phyloP scores from a whole-genome alignment of 108 stramenopile species.

The Nannochloropsis salina region DNA sequence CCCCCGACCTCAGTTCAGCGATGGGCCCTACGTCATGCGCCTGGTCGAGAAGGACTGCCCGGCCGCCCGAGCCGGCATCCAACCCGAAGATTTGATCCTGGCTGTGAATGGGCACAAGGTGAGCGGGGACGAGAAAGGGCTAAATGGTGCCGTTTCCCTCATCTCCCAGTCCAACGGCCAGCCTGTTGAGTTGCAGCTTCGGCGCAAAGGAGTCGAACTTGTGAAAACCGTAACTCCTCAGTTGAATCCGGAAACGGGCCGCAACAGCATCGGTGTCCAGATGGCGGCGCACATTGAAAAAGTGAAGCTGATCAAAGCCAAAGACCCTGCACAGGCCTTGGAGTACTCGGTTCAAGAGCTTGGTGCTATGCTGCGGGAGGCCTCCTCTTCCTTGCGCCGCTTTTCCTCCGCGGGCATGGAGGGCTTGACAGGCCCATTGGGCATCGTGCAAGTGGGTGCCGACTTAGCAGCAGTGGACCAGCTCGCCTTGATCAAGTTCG shows the following conservation, averaged over 20 bases:
- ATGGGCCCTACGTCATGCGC: neutral
- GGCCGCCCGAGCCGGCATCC: conserved; percentile 31
- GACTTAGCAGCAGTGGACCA: conserved; percentile 25
- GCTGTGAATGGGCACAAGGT: conserved; percentile 32
- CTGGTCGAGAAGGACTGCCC: neutral
- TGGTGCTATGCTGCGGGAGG: neutral
- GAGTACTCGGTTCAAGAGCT: neutral
- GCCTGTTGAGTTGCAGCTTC: neutral
- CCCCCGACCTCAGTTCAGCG: neutral
- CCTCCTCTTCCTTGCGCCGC: neutral
- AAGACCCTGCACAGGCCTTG: neutral
- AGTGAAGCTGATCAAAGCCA: neutral
- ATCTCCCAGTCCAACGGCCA: neutral
- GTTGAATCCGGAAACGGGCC: neutral
- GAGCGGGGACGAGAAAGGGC: conserved; percentile 19
- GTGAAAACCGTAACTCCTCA: neutral
- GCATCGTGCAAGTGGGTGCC: conserved; percentile 33
- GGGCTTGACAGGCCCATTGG: conserved; percentile 30
- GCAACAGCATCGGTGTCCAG: neutral
- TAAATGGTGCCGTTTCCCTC: neutral
- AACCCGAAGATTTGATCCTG: conserved; percentile 28
- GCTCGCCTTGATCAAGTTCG: conserved; percentile 36
- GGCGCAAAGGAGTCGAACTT: neutral
- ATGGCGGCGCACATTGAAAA: neutral
- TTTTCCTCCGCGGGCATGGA: neutral